These are phyloP conservation scores for Phlyctochytrium arcticum DNA, from an alignment of 192 early-diverging fungal genomes.

Conservation along the genomic window DNA sequence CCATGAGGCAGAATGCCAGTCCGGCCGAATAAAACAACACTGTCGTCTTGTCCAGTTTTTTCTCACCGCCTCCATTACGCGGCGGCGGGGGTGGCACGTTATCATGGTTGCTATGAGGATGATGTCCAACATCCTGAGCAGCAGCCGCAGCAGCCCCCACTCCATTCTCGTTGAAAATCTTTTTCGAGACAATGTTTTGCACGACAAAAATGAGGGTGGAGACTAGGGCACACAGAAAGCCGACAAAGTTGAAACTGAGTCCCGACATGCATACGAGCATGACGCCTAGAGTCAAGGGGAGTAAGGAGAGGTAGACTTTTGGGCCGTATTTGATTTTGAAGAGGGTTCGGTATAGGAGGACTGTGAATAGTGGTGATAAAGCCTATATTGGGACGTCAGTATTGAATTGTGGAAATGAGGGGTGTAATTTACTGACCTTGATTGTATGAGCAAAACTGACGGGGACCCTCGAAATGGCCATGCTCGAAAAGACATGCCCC, in stretches of 20 bases:
- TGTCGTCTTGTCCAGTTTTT: conserved; percentile 76
- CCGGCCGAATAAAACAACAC: conserved; percentile 78
- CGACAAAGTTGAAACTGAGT: conserved; percentile 64
- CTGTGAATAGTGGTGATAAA: conserved; percentile 83
- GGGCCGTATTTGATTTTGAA: conserved; percentile 63
- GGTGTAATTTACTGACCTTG: conserved; percentile 55
- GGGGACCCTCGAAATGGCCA: conserved; percentile 74
- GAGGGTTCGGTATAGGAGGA: conserved; percentile 67
- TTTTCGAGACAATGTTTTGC: conserved; percentile 86
- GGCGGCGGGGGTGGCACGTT: too few species aligned
- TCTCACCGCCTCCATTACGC: conserved; percentile 28
- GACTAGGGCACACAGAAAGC: conserved; percentile 68
- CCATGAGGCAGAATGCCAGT: conserved; percentile 71
- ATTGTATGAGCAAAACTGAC: conserved; percentile 86
- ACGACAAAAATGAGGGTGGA: conserved; percentile 79
- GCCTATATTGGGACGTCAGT: conserved; percentile 42
- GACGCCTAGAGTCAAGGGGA: conserved; percentile 82
- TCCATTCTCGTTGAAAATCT: conserved; percentile 48
- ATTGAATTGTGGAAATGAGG: background rate
- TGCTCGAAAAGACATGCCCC: conserved; percentile 75
- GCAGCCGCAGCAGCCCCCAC: too few species aligned
- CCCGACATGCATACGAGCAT: conserved; percentile 81
- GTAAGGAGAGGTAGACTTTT: conserved; percentile 71
- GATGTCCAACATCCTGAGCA: too few species aligned
- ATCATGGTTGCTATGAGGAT: too few species aligned